Evolutionary conservation across 2,329 filamentous ascomycete species (phyloP).

Genomic region (Penicillium sp.): DNA sequence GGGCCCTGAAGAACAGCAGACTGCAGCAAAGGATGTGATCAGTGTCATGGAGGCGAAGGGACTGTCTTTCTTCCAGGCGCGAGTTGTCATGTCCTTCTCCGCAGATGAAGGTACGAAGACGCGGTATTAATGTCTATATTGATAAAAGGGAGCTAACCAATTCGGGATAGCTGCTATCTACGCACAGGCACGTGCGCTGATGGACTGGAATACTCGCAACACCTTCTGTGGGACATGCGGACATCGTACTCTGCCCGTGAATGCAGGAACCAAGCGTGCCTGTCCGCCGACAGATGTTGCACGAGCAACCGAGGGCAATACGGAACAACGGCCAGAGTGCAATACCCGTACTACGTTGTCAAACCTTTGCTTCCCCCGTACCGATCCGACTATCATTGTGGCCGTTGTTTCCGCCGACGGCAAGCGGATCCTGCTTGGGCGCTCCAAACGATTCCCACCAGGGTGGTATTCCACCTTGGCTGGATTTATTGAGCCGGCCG

Average conservation of each 20-base stretch:
- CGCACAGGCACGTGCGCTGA: conserved; percentile 79
- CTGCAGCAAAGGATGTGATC: conserved; percentile 58
- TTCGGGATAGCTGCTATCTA: conserved; percentile 72
- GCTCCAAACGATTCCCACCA: conserved; percentile 78
- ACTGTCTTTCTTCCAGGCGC: conserved; percentile 65
- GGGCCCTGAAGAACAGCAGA: conserved; percentile 59
- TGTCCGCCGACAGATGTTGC: conserved; percentile 48
- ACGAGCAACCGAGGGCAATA: conserved; percentile 29
- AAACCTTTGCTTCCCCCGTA: conserved; percentile 88
- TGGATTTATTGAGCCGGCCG: conserved; percentile 81
- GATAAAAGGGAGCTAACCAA: background rate
- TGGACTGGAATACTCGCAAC: conserved; percentile 94
- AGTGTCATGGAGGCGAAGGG: conserved; percentile 61
- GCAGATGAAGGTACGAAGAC: conserved; percentile 58
- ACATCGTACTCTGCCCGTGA: conserved; percentile 64
- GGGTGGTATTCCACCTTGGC: conserved; percentile 88
- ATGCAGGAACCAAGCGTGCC: conserved; percentile 47
- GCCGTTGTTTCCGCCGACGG: conserved; percentile 82
- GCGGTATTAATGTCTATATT: background rate
- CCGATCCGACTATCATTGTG: conserved; percentile 93
- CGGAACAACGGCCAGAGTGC: conserved; percentile 63
- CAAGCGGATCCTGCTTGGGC: conserved; percentile 75
- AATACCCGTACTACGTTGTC: conserved; percentile 80
- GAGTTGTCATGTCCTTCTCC: conserved; percentile 61
- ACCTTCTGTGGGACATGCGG: conserved; percentile 91